Base-by-base conservation (phyloP, 2,329 filamentous ascomycete genomes). In the Aspergillus quadrilineatus region DNA sequence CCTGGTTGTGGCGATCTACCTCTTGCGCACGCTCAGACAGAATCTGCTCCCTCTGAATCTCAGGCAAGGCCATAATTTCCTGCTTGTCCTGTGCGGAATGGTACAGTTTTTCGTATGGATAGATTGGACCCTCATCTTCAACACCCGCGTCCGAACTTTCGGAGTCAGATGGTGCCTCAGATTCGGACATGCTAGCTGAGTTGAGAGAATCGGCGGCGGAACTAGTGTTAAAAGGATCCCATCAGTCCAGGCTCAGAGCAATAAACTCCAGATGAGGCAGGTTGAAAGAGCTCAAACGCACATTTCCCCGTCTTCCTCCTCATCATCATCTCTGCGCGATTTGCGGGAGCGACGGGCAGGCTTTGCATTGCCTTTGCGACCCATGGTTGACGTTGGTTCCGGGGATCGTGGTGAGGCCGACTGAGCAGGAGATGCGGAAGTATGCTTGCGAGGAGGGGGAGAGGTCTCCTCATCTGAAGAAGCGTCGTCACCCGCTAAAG, bases 171-270 rank as follows among this genome's bases (percentile, higher is more conserved):
- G 89, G 89, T 22, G 89, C 90, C 63, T 91, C 88, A 45, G 89
- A 94, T 72, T 94, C 90, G 58, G 93, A 91, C 91, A 96, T 96
- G 22, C 90, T 88, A 22, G 87, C 92, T 9, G 92, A 96, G 67
- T 88, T 84, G 51, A 89, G 83, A 5, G 91, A 96, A 48, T 69
- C 85, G 12, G 81, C 79, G 22, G 87, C 89, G 17, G 88, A 92
- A 55, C 89, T 93, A 57, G 26, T 28, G n/a, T 42, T 46, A 43
- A n/a, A 36, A 32, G 36, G 4, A 44, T 26, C 28, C 6, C n/a
- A 32, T 54, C 37, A 54, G 52, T 49, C 29, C 44, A 41, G n/a
- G 6, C 28, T 43, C 36, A 32, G 4, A 43, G 7, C 8, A 42
- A 15, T 12, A 41, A 39, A 48, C 4, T 29, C 26, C 6, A 32